Percentiles rank a stretch among this genome's conserved stretches.
phyloP scores from a whole-genome alignment of 805 yeast species.

The Candida saitoana region DNA sequence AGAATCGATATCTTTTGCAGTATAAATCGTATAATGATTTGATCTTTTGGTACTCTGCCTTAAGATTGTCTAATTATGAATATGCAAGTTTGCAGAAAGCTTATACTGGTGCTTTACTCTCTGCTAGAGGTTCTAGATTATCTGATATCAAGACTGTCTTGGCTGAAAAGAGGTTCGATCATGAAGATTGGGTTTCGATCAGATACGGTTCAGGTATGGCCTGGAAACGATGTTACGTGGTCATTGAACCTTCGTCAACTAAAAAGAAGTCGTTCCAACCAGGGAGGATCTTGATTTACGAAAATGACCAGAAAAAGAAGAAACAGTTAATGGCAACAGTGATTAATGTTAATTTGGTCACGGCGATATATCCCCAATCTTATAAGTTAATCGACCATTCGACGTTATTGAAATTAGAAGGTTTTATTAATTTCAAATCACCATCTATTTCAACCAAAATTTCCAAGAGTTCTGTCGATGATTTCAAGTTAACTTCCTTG shows the following conservation, averaged over 20 bases:
- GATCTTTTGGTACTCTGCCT: constrained; percentile 76
- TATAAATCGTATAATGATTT: constrained; percentile 62
- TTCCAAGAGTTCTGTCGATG: constrained; percentile 26
- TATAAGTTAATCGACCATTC: constrained; percentile 77
- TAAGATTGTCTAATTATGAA: constrained; percentile 77
- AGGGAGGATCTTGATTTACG: constrained; percentile 78
- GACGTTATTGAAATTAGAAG: constrained; percentile 87
- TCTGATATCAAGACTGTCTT: constrained; percentile 83
- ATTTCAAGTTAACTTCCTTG: constrained; percentile 38
- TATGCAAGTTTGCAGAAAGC: constrained; percentile 86
- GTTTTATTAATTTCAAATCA: constrained; percentile 59
- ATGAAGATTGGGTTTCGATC: constrained; percentile 93
- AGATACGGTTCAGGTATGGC: constrained; percentile 98
- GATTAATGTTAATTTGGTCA: constrained; percentile 62
- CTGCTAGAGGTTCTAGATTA: constrained; percentile 84
- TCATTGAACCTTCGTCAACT: constrained; percentile 65
- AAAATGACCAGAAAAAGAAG: constrained; percentile 73
- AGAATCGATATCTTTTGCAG: constrained; percentile 81
- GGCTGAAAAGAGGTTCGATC: constrained; percentile 78
- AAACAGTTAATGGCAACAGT: constrained; percentile 75
- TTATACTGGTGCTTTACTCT: constrained; percentile 88
- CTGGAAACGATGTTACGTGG: constrained; percentile 92
- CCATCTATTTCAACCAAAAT: constrained; percentile 32
- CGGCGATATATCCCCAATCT: constrained; percentile 91
- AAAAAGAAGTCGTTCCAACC: constrained; percentile 45